A percentile compares a stretch with the other conserved stretches of the same genome.
Conservation (phyloP, 768 basidiomycete species). For the Mrakia frigida region DNA sequence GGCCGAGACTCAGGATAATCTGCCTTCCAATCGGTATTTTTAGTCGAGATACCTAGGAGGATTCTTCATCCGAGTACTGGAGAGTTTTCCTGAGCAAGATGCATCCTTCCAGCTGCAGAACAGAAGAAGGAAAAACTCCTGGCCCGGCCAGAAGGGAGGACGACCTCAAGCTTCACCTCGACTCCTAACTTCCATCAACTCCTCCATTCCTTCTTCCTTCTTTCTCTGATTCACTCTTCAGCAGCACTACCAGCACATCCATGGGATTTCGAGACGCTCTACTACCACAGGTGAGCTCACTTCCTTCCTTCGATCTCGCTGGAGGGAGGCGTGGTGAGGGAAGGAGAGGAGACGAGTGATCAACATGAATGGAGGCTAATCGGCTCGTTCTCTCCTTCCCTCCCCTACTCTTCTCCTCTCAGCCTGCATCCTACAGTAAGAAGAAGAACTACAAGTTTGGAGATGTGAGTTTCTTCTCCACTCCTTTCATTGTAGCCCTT, state of each 20-base stretch:
- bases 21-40: no score
- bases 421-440: conserved; percentile 22
- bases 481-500: not conserved
- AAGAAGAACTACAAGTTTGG: conserved; percentile 31
- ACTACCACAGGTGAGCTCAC: conserved; percentile 6
- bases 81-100: no score
- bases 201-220: not conserved
- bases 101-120: no score
- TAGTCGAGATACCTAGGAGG: no score
- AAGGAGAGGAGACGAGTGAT: not conserved
- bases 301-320: not conserved
- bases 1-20: no score
- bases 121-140: no score
- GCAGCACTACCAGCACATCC: not conserved
- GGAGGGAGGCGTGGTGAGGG: not conserved
- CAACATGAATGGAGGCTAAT: not conserved
- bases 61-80: no score
- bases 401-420: not conserved
- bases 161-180: not conserved
- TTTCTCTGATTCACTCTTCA: not conserved
- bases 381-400: not conserved
- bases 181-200: not conserved
- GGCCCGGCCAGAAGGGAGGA: no score
- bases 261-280: conserved; percentile 25
- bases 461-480: conserved; percentile 1